Conservation (phyloP, 176 grass and related monocot species). For the Hordeum vulgare region DNA sequence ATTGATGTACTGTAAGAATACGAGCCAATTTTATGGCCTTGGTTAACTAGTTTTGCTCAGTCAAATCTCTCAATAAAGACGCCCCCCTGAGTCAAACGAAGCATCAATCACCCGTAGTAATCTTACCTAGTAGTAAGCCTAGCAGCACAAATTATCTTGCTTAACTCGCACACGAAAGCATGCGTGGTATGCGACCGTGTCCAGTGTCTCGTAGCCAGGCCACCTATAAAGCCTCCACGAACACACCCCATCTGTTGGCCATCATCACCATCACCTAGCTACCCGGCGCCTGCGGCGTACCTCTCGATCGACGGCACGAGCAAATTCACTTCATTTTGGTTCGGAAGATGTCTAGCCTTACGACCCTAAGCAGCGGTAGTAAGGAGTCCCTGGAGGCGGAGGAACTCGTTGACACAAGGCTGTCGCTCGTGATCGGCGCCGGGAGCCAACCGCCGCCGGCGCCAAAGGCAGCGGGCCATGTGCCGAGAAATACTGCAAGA, state of each 20-base stretch:
- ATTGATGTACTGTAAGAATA: no score
- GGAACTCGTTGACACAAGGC: conserved; percentile 21
- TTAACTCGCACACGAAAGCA: conserved; percentile 17
- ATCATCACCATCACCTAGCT: background rate
- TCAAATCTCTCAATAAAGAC: background rate
- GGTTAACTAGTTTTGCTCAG: no score
- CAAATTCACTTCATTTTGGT: background rate
- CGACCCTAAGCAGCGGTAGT: conserved; percentile 12
- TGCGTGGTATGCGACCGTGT: background rate
- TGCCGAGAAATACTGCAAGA: background rate
- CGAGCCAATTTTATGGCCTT: background rate
- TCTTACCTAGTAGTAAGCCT: background rate
- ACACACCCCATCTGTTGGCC: background rate
- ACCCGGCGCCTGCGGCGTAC: no score
- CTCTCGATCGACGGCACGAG: background rate
- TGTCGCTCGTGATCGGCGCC: conserved; percentile 20
- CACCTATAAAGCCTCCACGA: conserved; percentile 11
- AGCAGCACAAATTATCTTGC: background rate
- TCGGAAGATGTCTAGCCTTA: conserved; percentile 26
- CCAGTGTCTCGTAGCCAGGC: background rate
- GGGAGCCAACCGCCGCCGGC: background rate
- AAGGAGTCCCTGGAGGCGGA: background rate
- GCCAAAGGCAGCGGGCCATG: background rate
- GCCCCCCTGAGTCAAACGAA: background rate
- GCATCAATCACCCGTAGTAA: background rate